phyloP scores from a whole-genome alignment of 1,284 basidiomycete genomes.

The Paramarasmius palmivorus region DNA sequence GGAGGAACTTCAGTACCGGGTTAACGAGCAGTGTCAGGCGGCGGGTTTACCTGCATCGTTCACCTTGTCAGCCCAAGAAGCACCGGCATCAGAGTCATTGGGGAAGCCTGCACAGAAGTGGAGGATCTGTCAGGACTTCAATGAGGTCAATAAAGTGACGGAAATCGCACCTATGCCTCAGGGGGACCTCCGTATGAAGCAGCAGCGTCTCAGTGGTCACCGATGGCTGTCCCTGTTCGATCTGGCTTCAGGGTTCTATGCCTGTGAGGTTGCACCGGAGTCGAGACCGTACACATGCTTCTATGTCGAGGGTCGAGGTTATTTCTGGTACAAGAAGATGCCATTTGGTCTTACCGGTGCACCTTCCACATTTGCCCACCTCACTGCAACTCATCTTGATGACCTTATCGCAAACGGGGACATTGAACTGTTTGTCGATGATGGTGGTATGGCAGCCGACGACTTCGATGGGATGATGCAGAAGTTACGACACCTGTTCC shows the following conservation, averaged over 20 bases:
- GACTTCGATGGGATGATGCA: slow-evolving; percentile 23
- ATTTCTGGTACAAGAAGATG: slow-evolving; percentile 35
- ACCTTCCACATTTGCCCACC: slow-evolving; percentile 35
- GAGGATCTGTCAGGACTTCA: slow-evolving; percentile 37
- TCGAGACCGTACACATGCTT: slow-evolving; percentile 34
- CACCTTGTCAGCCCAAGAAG: slow-evolving; percentile 14
- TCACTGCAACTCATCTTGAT: slow-evolving; percentile 29
- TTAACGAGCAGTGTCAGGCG: slow-evolving; percentile 29
- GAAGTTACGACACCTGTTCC: slow-evolving; percentile 23
- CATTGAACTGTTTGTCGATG: slow-evolving; percentile 35
- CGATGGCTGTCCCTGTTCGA: slow-evolving; percentile 32
- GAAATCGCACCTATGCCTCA: slow-evolving; percentile 34
- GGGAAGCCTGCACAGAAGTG: slow-evolving; percentile 25
- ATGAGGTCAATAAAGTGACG: slow-evolving; percentile 34
- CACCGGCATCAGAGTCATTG: background rate
- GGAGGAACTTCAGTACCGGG: slow-evolving; percentile 25
- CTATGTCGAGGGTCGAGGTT: slow-evolving; percentile 39
- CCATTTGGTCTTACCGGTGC: slow-evolving; percentile 43
- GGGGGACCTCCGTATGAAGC: slow-evolving; percentile 35
- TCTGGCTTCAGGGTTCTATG: slow-evolving; percentile 39
- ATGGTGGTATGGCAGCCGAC: slow-evolving; percentile 28
- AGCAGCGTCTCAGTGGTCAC: slow-evolving; percentile 31
- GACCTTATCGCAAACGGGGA: slow-evolving; percentile 29
- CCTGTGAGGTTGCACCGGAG: slow-evolving; percentile 24
- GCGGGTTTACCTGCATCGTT: slow-evolving; percentile 19